Conservation (phyloP, 257 asterid species). For the Solanum dulcamara region DNA sequence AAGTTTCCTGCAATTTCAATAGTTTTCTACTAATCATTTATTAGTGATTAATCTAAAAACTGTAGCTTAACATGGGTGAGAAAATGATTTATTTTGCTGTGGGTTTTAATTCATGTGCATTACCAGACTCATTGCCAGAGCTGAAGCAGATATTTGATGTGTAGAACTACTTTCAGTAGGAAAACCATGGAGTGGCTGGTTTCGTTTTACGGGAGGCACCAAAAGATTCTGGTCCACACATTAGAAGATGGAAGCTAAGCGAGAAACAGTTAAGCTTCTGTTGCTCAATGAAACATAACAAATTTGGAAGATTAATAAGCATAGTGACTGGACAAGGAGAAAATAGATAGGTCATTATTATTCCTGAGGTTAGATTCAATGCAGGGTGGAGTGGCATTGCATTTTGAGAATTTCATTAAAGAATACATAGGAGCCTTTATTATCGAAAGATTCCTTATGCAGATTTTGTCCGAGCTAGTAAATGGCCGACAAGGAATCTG, state of each 20-base stretch:
- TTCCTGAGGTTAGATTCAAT: not conserved
- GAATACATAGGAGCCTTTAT: not conserved
- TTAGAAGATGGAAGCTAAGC: not conserved
- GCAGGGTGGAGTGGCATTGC: not conserved
- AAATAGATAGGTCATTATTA: not conserved
- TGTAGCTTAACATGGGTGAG: not conserved
- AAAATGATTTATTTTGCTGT: not conserved
- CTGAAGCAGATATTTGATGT: not conserved
- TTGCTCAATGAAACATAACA: not conserved
- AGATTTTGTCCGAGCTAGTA: not conserved
- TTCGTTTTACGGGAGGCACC: not conserved
- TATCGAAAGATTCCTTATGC: not conserved
- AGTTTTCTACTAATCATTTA: not conserved
- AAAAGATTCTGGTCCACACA: not conserved
- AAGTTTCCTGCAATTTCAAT: not conserved
- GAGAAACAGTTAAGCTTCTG: not conserved
- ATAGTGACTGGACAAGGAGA: not conserved
- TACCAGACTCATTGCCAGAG: not conserved
- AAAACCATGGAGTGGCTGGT: not conserved
- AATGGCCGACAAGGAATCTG: not conserved
- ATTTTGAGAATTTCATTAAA: not conserved
- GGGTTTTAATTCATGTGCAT: not conserved
- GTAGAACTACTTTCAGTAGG: not conserved
- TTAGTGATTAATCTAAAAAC: not conserved
- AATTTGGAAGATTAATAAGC: not conserved